Conservation (phyloP, 1,284 basidiomycete genomes). For the Fomitopsis pinicola region DNA sequence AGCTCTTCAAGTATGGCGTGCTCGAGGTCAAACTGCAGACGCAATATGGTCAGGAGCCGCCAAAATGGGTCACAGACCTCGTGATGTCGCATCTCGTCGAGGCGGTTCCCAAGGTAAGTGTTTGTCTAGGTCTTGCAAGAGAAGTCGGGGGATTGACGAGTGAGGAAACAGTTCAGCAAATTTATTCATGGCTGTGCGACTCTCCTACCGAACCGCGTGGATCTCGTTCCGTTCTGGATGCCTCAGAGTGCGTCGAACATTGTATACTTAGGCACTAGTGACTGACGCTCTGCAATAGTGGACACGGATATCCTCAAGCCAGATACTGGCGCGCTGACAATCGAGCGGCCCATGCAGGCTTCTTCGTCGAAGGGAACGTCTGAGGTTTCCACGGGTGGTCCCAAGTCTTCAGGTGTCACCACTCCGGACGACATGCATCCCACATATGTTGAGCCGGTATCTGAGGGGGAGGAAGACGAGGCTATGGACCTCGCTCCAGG, state of each 20-base stretch:
- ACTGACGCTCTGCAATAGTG: constrained; percentile 47
- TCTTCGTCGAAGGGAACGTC: constrained; percentile 38
- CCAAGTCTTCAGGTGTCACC: constrained; percentile 42
- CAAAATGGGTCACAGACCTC: constrained; percentile 93
- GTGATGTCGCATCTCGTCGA: constrained; percentile 94
- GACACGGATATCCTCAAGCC: constrained; percentile 92
- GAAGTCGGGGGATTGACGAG: not conserved
- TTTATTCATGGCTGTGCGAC: constrained; percentile 98
- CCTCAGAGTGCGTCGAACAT: constrained; percentile 71
- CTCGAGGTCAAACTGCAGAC: constrained; percentile 98
- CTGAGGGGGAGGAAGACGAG: constrained; percentile 89
- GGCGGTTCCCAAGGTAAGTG: constrained; percentile 72
- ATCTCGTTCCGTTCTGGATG: constrained; percentile 99
- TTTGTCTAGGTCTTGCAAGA: constrained; percentile 6
- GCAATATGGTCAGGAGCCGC: constrained; percentile 93
- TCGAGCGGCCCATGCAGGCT: constrained; percentile 65
- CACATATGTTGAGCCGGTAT: constrained; percentile 80
- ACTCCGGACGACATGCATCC: constrained; percentile 42
- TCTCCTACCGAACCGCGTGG: constrained; percentile 88
- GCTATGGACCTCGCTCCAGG: constrained; percentile 56
- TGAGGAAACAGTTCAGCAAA: constrained; percentile 51
- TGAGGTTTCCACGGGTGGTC: constrained; percentile 28
- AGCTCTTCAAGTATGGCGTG: constrained; percentile 91
- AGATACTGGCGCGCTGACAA: constrained; percentile 69
- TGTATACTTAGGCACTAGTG: not conserved